Conservation (phyloP, 108 stramenopile species). For the Ochromonas danica region DNA sequence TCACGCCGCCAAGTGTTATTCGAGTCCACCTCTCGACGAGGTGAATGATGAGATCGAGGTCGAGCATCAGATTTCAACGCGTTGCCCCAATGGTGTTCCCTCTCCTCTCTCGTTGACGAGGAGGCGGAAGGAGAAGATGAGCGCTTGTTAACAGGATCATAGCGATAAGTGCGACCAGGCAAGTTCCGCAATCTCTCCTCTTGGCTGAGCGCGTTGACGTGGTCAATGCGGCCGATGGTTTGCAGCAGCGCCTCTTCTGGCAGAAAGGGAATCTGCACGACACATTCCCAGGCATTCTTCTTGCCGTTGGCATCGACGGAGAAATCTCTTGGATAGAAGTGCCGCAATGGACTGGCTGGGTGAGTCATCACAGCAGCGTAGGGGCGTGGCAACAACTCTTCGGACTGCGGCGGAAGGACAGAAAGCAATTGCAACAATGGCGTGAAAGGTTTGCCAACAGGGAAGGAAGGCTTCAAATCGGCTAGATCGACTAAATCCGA, state of each 20-base stretch:
- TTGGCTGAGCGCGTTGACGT: background rate
- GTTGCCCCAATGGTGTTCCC: too few relatives aligned
- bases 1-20: too few relatives aligned
- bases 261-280: conserved; percentile 53
- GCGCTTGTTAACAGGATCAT: too few relatives aligned
- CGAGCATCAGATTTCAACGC: too few relatives aligned
- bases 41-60: too few relatives aligned
- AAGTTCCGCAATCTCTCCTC: conserved; percentile 6
- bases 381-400: conserved; percentile 74
- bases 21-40: too few relatives aligned
- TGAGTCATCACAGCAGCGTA: conserved; percentile 84
- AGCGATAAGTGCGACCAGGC: too few relatives aligned
- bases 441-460: conserved; percentile 72
- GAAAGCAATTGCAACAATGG: conserved; percentile 89
- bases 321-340: conserved; percentile 72
- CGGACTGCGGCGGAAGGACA: conserved; percentile 88
- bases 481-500: conserved; percentile 74
- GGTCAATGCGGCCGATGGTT: background rate
- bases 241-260: conserved; percentile 32
- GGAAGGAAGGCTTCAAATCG: conserved; percentile 24
- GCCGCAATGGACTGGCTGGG: conserved; percentile 73
- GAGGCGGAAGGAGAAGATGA: too few relatives aligned
- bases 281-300: conserved; percentile 50
- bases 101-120: too few relatives aligned
- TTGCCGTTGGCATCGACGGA: conserved; percentile 51